Base-by-base conservation (phyloP, 257 asterid genomes). In the Misopates orontium region DNA sequence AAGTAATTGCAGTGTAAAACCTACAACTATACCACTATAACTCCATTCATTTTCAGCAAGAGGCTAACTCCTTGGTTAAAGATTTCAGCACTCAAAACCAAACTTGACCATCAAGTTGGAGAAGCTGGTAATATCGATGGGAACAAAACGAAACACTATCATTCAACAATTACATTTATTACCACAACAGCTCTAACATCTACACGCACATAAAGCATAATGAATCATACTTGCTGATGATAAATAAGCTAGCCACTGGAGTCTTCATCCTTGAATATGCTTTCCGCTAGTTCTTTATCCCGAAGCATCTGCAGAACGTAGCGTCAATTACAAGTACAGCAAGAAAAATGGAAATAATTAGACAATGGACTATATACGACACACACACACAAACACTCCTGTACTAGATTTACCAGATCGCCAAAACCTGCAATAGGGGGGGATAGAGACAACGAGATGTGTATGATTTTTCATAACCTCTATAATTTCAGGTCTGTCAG, bases 321-420 rank as follows among this genome's bases (percentile, higher is more conserved):
- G 56, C 4, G 20, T 57, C 42, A 65, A 67, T 77, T 58, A 83
- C 68, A 18, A 10, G 55, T 5, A 55, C 41, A 56, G 1, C 49
- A 7, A 14, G 5, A 59, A 21, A 4, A 22, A 42, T 1, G 17
- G 19, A 4, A 17, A 25, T 6, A 21, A 16, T 14, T 14, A 60
- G 2, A 39, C 5, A 18, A 32, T 5, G 36, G 13, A 11, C 50
- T 59, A 13, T 11, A 17, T 3, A 32, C n/a, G 58, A 74, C 62
- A 62, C n/a, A n/a, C n/a, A n/a, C n/a, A n/a, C n/a, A n/a, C n/a
- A n/a, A n/a, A n/a, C n/a, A n/a, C n/a, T n/a, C n/a, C n/a, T n/a
- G n/a, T n/a, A n/a, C n/a, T n/a, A n/a, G n/a, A n/a, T n/a, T 85
- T n/a, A 87, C 98, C 85, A 88, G 92, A 89, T 92, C 96, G 25